Evolutionary conservation across 2,329 filamentous ascomycete genomes (phyloP).

Genomic region (Thelonectria discophora): DNA sequence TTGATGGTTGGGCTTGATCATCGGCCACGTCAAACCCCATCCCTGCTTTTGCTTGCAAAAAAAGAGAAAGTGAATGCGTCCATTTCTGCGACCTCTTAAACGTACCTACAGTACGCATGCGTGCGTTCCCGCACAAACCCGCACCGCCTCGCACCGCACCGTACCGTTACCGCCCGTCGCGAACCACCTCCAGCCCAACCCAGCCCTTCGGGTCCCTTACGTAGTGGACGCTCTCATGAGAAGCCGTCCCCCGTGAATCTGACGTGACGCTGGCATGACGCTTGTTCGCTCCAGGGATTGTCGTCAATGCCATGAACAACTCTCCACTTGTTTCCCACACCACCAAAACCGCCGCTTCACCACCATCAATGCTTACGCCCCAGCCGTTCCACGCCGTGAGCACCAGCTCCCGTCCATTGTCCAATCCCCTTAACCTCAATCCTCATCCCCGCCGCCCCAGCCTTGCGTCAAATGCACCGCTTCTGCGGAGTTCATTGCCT

Average conservation of each 20-base stretch:
- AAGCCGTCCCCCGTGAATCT: slow-evolving; percentile 19
- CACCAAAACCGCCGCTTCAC: slow-evolving; percentile 15
- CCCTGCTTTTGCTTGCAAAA: neutral
- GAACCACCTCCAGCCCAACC: neutral
- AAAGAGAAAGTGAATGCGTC: neutral
- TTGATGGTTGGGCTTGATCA: neutral
- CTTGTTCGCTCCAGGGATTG: slow-evolving; percentile 25
- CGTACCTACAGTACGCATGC: neutral
- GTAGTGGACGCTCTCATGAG: neutral
- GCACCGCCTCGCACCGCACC: too few species aligned
- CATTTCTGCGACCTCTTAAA: neutral
- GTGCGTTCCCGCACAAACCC: too few species aligned
- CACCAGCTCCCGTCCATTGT: neutral
- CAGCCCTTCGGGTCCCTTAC: neutral
- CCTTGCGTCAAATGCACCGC: too few species aligned
- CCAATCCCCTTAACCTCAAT: neutral
- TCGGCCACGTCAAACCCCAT: slow-evolving; percentile 1
- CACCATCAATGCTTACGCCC: slow-evolving; percentile 11
- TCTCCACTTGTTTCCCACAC: slow-evolving; percentile 23
- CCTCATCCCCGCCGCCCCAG: neutral
- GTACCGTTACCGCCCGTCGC: too few species aligned
- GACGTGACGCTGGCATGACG: slow-evolving; percentile 39
- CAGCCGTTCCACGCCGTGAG: neutral
- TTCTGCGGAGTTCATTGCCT: too few species aligned
- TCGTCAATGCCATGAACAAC: slow-evolving; percentile 27